Conservation (phyloP, 1,284 basidiomycete genomes). For the Phellinidium pouzarii region DNA sequence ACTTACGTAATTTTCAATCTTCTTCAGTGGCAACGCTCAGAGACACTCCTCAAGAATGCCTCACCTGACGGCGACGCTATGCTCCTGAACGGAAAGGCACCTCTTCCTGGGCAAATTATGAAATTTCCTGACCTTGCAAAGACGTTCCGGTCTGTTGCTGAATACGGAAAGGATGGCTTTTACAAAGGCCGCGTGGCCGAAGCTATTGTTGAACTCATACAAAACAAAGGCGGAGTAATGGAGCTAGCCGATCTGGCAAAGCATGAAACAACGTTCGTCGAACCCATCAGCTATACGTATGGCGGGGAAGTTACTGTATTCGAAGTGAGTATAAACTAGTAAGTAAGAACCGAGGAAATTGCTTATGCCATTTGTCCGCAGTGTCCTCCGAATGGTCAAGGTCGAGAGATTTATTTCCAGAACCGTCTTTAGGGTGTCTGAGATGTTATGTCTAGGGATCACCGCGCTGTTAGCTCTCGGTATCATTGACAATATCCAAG, state of each 20-base stretch:
- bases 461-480: conserved; percentile 89
- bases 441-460: conserved; percentile 42
- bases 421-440: background rate
- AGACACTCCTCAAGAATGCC: conserved; percentile 71
- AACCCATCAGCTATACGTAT: conserved; percentile 90
- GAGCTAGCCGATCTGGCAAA: conserved; percentile 80
- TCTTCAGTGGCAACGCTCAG: conserved; percentile 66
- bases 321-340: conserved; percentile 50
- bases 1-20: conserved; percentile 1
- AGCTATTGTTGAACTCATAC: conserved; percentile 81
- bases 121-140: conserved; percentile 73
- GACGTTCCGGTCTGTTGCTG: conserved; percentile 77
- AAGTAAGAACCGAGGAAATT: background rate
- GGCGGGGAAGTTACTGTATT: conserved; percentile 75
- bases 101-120: conserved; percentile 73
- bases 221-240: conserved; percentile 86
- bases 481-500: conserved; percentile 83
- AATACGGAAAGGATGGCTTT: conserved; percentile 83
- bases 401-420: conserved; percentile 26
- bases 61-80: conserved; percentile 81
- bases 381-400: conserved; percentile 95
- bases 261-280: conserved; percentile 74
- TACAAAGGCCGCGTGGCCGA: conserved; percentile 88
- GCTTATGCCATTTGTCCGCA: conserved; percentile 26
- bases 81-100: conserved; percentile 77